Evolutionary conservation across 1,284 basidiomycete species (phyloP).

Genomic region (Naganishia cerealis): DNA sequence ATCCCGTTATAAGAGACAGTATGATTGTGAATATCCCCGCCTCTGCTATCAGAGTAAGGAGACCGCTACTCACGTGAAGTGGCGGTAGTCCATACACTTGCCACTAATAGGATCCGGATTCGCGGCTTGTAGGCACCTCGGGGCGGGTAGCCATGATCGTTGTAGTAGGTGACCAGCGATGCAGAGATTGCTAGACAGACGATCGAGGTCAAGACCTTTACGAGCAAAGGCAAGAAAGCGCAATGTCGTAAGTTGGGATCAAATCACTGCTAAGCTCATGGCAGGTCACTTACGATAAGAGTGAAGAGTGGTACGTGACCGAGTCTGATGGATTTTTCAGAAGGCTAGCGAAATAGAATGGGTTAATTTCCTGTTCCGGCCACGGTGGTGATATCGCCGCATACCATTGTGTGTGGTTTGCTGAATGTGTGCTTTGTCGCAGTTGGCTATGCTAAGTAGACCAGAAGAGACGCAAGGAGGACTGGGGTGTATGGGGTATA

Average conservation of each 20-base stretch:
- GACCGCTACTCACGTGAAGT: conserved; percentile 45
- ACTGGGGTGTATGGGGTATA: too few species aligned
- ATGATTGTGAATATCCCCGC: neutral
- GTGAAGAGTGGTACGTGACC: conserved; percentile 47
- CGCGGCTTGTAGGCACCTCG: conserved; percentile 50
- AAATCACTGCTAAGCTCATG: neutral
- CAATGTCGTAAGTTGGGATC: neutral
- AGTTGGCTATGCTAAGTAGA: neutral
- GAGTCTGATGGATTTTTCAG: conserved; percentile 45
- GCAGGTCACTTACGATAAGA: conserved; percentile 36
- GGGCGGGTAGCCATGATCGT: conserved; percentile 49
- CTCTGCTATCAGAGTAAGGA: neutral
- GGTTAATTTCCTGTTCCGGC: neutral
- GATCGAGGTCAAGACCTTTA: conserved; percentile 42
- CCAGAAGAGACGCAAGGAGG: neutral
- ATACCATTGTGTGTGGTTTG: neutral
- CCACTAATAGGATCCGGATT: conserved; percentile 52
- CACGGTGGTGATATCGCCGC: neutral
- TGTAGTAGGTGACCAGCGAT: conserved; percentile 43
- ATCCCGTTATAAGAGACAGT: neutral
- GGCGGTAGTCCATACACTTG: conserved; percentile 48
- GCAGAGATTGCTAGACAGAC: conserved; percentile 50
- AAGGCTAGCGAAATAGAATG: neutral
- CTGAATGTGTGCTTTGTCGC: neutral
- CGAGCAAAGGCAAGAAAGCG: neutral